Percentiles rank a stretch among this genome's conserved stretches.
phyloP scores from a whole-genome alignment of 441 rosid species.

The Hypseocharis bilobata region DNA sequence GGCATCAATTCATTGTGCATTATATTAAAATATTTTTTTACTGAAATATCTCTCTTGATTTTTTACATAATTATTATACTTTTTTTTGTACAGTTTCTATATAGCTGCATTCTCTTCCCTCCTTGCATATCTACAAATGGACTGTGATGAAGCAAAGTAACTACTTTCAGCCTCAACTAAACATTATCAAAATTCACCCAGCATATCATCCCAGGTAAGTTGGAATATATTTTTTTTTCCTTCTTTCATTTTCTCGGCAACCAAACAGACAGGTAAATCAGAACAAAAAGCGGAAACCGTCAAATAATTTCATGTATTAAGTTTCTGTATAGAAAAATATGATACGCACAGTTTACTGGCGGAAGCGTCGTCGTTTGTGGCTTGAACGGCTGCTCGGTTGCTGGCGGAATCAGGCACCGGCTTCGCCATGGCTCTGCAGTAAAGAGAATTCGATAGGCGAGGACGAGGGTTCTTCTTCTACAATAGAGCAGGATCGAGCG shows the following conservation, averaged over 20 bases:
- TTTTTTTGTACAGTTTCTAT: too few species aligned
- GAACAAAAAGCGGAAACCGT: neutral
- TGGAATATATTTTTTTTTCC: neutral
- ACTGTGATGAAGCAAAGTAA: too few species aligned
- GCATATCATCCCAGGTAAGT: neutral
- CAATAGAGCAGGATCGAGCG: neutral
- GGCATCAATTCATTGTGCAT: too few species aligned
- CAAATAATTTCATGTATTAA: neutral
- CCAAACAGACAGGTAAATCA: constrained; percentile 8
- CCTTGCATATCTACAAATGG: too few species aligned
- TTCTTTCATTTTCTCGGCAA: constrained; percentile 4
- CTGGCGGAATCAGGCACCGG: constrained; percentile 43
- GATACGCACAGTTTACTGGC: constrained; percentile 71
- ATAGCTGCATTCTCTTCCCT: too few species aligned
- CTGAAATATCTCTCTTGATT: too few species aligned
- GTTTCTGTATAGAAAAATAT: neutral
- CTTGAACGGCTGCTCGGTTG: constrained; percentile 79
- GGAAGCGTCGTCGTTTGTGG: constrained; percentile 92
- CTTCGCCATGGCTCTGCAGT: constrained; percentile 23
- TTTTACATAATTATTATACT: too few species aligned
- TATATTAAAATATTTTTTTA: too few species aligned
- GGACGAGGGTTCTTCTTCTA: neutral
- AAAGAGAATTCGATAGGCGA: neutral
- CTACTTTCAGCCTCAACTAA: neutral
- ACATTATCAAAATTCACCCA: neutral